Percentiles rank a stretch among this genome's conserved stretches.
These are phyloP conservation scores for Actinomortierella wolfii DNA, from an alignment of 371 early-diverging fungal species.

Conservation along the genomic window DNA sequence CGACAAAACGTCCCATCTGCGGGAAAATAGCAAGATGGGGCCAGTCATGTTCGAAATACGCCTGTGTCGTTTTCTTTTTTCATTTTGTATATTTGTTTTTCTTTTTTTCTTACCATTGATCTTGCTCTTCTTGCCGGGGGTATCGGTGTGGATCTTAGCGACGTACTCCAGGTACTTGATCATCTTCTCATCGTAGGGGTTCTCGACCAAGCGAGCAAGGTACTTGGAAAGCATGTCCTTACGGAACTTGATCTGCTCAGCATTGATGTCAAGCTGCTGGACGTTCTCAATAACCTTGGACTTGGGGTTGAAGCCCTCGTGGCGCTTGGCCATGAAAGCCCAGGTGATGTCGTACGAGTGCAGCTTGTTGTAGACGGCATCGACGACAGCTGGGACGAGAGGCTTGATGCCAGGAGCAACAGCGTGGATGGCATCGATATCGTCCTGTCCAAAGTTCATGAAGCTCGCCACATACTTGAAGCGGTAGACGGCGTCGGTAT, in stretches of 20 bases:
- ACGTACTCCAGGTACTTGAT: conserved; percentile 82
- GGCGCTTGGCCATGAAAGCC: conserved; percentile 65
- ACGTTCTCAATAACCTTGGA: conserved; percentile 43
- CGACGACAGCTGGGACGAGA: conserved; percentile 79
- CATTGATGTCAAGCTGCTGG: conserved; percentile 57
- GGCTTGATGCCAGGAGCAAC: conserved; percentile 70
- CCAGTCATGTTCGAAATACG: too few relatives aligned
- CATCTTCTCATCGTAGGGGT: conserved; percentile 75
- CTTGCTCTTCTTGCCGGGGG: conserved; percentile 72
- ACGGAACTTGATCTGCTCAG: conserved; percentile 82
- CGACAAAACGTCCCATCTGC: too few relatives aligned
- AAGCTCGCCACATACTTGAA: conserved; percentile 74
- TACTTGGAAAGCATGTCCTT: conserved; percentile 79
- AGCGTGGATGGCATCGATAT: conserved; percentile 64
- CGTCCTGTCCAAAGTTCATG: conserved; percentile 67
- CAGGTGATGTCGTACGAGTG: conserved; percentile 68
- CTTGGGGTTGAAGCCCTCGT: conserved; percentile 66
- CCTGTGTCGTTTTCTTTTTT: too few relatives aligned
- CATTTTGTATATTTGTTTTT: too few relatives aligned
- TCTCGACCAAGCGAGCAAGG: conserved; percentile 71
- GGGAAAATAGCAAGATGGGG: too few relatives aligned
- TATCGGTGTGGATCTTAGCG: conserved; percentile 74
- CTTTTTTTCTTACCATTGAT: conserved; percentile 51
- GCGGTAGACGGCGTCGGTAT: conserved; percentile 73
- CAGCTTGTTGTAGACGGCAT: conserved; percentile 72